Conservation (phyloP, 306 rosid genomes). For the Rosa multiflora region DNA sequence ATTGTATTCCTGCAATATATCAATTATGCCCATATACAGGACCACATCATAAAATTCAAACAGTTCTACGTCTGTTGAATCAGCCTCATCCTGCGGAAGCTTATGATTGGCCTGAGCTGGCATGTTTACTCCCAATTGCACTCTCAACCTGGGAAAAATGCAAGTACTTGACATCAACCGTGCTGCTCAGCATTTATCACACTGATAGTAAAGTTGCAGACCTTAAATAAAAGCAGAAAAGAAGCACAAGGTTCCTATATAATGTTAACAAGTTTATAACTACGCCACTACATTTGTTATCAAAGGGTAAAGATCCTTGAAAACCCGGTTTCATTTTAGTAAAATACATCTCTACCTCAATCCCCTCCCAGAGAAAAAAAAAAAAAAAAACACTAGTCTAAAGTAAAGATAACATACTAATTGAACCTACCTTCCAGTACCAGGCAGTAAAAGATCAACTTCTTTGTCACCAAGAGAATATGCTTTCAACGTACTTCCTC, state of each 20-base stretch:
- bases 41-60: slow-evolving; percentile 85
- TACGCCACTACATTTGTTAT: no score
- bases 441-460: slow-evolving; percentile 90
- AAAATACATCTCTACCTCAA: no score
- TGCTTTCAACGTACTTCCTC: slow-evolving; percentile 82
- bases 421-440: slow-evolving; percentile 76
- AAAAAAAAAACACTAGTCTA: neutral
- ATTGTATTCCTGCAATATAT: slow-evolving; percentile 82
- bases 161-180: neutral
- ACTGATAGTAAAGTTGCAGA: neutral
- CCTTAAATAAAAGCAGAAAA: neutral
- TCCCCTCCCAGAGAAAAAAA: no score
- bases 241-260: neutral
- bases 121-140: slow-evolving; percentile 97
- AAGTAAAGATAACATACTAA: neutral
- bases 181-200: neutral
- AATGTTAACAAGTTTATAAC: neutral
- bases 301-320: neutral
- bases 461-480: slow-evolving; percentile 85
- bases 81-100: slow-evolving; percentile 43
- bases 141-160: slow-evolving; percentile 58
- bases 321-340: no score
- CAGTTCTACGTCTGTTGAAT: slow-evolving; percentile 61
- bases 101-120: slow-evolving; percentile 77
- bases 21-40: slow-evolving; percentile 90